phyloP scores from a whole-genome alignment of 2,329 filamentous ascomycete species.

The Emmonsiellopsis sp. region DNA sequence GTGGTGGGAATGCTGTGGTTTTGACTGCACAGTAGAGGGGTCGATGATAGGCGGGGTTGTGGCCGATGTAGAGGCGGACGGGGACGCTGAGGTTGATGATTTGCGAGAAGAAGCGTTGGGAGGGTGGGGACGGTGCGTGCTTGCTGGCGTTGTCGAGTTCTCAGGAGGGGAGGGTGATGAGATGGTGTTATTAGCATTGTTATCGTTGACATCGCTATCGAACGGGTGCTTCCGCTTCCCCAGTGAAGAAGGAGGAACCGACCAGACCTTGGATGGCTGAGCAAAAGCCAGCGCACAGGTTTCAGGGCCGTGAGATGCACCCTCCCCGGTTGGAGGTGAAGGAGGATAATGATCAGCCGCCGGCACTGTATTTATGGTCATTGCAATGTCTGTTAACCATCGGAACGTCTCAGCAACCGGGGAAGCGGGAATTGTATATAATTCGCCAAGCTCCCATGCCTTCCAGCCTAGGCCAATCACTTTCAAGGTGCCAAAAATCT shows the following conservation, averaged over 20 bases:
- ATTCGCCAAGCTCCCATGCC: conserved; percentile 27
- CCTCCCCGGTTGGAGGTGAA: neutral
- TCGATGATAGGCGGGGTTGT: neutral
- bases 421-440: conserved; percentile 22
- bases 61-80: neutral
- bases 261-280: neutral
- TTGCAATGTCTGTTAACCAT: neutral
- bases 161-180: neutral
- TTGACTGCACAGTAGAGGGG: neutral
- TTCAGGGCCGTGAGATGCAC: neutral
- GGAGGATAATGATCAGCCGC: neutral
- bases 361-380: neutral
- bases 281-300: neutral
- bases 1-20: neutral
- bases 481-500: conserved; percentile 23
- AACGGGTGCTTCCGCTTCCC: conserved; percentile 13
- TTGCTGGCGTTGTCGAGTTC: neutral
- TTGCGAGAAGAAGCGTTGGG: neutral
- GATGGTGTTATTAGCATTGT: neutral
- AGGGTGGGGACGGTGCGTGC: neutral
- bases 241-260: conserved; percentile 12
- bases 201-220: neutral
- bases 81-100: neutral
- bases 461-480: conserved; percentile 31
- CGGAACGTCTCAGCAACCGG: neutral